Evolutionary conservation across 345 rosid species (phyloP), one percentile per base, ranked within the genome.

Genomic region (Lepidium didymum): DNA sequence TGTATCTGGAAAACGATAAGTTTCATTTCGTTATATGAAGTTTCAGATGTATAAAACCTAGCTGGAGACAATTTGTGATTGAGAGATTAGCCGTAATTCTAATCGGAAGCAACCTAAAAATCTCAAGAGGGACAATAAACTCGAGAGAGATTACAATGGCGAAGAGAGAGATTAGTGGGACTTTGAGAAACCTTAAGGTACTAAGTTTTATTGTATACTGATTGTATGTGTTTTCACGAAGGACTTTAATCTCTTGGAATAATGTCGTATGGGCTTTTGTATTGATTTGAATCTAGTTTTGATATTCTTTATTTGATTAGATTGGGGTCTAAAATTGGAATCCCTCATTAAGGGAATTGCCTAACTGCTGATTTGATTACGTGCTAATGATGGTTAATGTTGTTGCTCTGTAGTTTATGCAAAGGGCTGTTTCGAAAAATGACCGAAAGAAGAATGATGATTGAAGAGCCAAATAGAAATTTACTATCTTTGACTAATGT

Each of bases 101-200:
- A 29, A 29, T 29, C 7, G 4, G 33, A 29, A 29, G 7, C 33
- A 29, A 29, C 33, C 33, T 0, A 29, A 0, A 29, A 27, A 5
- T 4, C 7, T 29, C 33, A 6, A 29, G 33, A 29, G 33, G 33
- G 33, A 29, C 33, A 29, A 29, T 6, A 29, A 29, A 29, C 38
- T 35, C 11, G 11, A 9, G 11, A 35, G 11, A 35, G 38, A 10
- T 7, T 10, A 8, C 9, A 35, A 87, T 85, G 93, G 83, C 86
- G 16, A 87, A 83, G 68, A 87, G 90, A 13, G 94, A 86, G 81
- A 77, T 90, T 10, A 87, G 93, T 49, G 78, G 75, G 70, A 87
- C 94, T 44, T 77, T 87, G 79, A 81, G 59, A 84, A 88, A 80
- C 79, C 78, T 90, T 76, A 87, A 86, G 94, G 94, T 87, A 81